A percentile compares a stretch with the other conserved stretches of the same genome.
Conservation (phyloP, 768 basidiomycete species). For the Ramaria rubella region DNA sequence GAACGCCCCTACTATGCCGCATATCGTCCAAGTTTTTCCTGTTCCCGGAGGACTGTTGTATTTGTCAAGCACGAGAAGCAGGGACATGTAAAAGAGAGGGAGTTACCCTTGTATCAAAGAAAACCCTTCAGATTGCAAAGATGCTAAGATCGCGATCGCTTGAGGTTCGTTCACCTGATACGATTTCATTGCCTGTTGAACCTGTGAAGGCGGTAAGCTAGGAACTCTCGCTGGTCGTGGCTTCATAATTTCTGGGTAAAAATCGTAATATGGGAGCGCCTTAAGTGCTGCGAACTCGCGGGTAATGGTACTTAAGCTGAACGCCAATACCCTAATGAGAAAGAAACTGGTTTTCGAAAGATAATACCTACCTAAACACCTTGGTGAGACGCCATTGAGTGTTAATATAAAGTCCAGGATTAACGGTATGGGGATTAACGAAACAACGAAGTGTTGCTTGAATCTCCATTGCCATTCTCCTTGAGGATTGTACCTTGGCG, state of each 20-base stretch:
- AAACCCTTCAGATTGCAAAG: slow-evolving; percentile 70
- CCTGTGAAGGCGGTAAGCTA: slow-evolving; percentile 33
- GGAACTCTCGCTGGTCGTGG: slow-evolving; percentile 48
- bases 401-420: slow-evolving; percentile 57
- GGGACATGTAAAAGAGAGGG: not conserved
- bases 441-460: slow-evolving; percentile 57
- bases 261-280: slow-evolving; percentile 77
- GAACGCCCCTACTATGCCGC: slow-evolving; percentile 83
- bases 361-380: slow-evolving; percentile 63
- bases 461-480: slow-evolving; percentile 36
- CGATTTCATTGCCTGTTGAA: slow-evolving; percentile 58
- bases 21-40: slow-evolving; percentile 97
- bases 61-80: not conserved
- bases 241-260: slow-evolving; percentile 59
- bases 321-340: not conserved
- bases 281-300: slow-evolving; percentile 88
- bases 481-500: slow-evolving; percentile 60
- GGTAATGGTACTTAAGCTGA: slow-evolving; percentile 81
- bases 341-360: slow-evolving; percentile 8
- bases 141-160: slow-evolving; percentile 77
- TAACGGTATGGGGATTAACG: slow-evolving; percentile 31
- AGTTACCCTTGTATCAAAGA: slow-evolving; percentile 89
- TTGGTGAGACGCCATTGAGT: slow-evolving; percentile 72
- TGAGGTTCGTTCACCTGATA: slow-evolving; percentile 90
- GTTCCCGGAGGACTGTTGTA: slow-evolving; percentile 84